Percentiles rank a stretch among this genome's conserved stretches.
Conservation (phyloP, 306 rosid species). For the Luffa acutangula region DNA sequence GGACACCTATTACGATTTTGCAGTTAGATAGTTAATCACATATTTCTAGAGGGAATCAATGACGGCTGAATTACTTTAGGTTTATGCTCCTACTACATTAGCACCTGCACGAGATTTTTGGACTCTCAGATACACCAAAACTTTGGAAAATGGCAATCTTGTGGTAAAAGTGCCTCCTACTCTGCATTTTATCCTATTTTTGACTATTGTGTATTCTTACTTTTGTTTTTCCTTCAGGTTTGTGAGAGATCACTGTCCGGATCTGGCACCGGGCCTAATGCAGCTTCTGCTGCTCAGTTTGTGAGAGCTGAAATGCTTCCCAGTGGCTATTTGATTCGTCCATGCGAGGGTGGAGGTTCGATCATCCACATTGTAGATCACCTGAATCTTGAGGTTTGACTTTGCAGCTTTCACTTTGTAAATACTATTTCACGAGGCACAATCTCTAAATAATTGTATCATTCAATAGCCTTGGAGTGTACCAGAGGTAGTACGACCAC, state of each 20-base stretch:
- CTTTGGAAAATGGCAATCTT: slow-evolving; percentile 79
- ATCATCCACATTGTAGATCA: slow-evolving; percentile 95
- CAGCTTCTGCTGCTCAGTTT: slow-evolving; percentile 64
- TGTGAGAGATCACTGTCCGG: slow-evolving; percentile 96
- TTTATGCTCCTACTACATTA: slow-evolving; percentile 82
- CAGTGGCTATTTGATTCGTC: slow-evolving; percentile 88
- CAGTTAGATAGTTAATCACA: background rate
- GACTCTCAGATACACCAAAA: slow-evolving; percentile 90
- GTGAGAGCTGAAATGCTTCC: slow-evolving; percentile 82
- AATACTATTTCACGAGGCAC: background rate
- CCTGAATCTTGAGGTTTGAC: slow-evolving; percentile 72
- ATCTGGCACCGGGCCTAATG: slow-evolving; percentile 72
- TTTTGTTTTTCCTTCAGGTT: slow-evolving; percentile 30
- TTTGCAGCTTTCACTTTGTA: background rate
- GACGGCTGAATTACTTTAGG: slow-evolving; percentile 29
- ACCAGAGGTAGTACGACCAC: slow-evolving; percentile 90
- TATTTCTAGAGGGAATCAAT: background rate
- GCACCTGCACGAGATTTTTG: slow-evolving; percentile 98
- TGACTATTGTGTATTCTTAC: background rate
- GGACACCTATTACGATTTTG: background rate
- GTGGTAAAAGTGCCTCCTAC: slow-evolving; percentile 41
- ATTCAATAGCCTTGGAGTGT: slow-evolving; percentile 74
- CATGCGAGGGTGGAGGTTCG: slow-evolving; percentile 98
- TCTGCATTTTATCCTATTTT: background rate
- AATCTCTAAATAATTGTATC: background rate